Conservation (phyloP, 352 stramenopile species). For the Albugo candida region DNA sequence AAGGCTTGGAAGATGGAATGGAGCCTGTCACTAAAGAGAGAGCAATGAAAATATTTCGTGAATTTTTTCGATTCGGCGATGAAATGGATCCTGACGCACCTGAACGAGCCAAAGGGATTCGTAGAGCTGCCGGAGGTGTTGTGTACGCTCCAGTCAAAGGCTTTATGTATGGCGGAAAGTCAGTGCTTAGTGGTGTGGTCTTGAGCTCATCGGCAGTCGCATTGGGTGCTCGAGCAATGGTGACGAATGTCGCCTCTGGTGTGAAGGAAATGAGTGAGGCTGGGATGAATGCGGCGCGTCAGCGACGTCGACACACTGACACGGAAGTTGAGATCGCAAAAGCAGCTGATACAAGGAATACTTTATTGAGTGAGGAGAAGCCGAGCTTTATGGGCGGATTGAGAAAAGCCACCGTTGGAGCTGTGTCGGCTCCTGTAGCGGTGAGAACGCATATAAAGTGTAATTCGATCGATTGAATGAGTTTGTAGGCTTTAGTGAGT, state of each 20-base stretch:
- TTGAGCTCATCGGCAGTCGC: conserved; percentile 67
- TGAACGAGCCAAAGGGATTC: conserved; percentile 51
- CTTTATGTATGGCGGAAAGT: conserved; percentile 65
- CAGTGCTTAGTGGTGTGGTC: conserved; percentile 62
- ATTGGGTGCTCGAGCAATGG: conserved; percentile 54
- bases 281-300: conserved; percentile 50
- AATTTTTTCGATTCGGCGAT: conserved; percentile 73
- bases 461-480: background rate
- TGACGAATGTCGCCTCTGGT: conserved; percentile 58
- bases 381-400: conserved; percentile 69
- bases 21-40: conserved; percentile 72
- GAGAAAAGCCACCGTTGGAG: conserved; percentile 72
- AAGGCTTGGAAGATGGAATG: conserved; percentile 68
- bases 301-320: conserved; percentile 11
- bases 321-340: background rate
- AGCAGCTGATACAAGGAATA: background rate
- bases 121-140: conserved; percentile 50
- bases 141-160: conserved; percentile 71
- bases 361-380: conserved; percentile 34
- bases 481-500: conserved; percentile 39
- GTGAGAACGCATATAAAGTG: conserved; percentile 14
- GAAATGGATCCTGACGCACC: conserved; percentile 69
- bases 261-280: conserved; percentile 79
- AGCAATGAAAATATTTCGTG: conserved; percentile 68
- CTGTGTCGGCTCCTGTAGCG: conserved; percentile 56